A percentile compares a stretch with the other conserved stretches of the same genome.
These are phyloP conservation scores for Corylus heterophylla DNA, from an alignment of 306 rosid species.

Conservation along the genomic window DNA sequence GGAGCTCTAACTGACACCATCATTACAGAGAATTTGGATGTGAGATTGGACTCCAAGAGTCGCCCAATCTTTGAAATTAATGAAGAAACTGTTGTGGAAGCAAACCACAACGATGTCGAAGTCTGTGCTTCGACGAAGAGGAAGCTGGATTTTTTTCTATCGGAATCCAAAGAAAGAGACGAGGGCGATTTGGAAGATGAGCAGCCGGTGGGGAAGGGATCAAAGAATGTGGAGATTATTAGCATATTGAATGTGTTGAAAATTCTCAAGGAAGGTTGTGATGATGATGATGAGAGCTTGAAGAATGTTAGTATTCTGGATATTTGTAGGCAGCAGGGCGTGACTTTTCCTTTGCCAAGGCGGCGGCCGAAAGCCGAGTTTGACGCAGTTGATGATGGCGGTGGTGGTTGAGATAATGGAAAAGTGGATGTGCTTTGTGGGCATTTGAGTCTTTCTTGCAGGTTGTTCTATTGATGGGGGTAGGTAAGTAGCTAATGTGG, in stretches of 20 bases:
- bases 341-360: constrained; percentile 39
- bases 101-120: not conserved
- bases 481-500: too few species aligned
- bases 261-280: not conserved
- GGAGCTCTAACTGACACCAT: not conserved
- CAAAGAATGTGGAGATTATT: not conserved
- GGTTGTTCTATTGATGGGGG: too few species aligned
- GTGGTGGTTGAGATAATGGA: not conserved
- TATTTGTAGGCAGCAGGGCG: constrained; percentile 24
- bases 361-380: constrained; percentile 29
- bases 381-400: not conserved
- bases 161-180: not conserved
- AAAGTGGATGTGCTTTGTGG: too few species aligned
- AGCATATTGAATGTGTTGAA: constrained; percentile 32
- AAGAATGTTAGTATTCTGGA: constrained; percentile 18
- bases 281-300: not conserved
- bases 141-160: not conserved
- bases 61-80: not conserved
- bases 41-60: not conserved
- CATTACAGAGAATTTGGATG: not conserved
- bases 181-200: not conserved
- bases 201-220: constrained; percentile 6
- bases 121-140: not conserved
- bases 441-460: too few species aligned
- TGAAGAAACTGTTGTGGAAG: not conserved